These are phyloP conservation scores for Fusarium brevicatenulatum DNA, from an alignment of 2,329 filamentous ascomycete species.

Conservation along the genomic window DNA sequence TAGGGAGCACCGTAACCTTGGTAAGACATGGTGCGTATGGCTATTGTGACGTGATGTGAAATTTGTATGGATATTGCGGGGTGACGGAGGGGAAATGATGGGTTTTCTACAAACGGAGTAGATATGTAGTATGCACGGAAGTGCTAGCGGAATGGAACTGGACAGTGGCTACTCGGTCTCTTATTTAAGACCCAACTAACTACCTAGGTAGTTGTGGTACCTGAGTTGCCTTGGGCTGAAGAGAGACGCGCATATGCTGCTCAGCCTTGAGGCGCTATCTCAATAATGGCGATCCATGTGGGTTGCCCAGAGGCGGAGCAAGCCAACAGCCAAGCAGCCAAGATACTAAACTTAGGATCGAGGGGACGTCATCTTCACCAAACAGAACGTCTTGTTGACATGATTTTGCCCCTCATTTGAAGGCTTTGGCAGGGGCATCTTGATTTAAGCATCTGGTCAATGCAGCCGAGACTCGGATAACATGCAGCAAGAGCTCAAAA, in stretches of 20 bases:
- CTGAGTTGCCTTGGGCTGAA: conserved; percentile 17
- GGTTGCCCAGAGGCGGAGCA: conserved; percentile 32
- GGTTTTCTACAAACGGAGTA: conserved; percentile 12
- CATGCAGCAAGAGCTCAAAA: neutral
- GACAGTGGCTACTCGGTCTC: conserved; percentile 23
- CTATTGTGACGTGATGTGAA: conserved; percentile 7
- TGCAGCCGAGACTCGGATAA: conserved; percentile 9
- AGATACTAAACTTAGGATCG: conserved; percentile 8
- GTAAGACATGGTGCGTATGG: conserved; percentile 50
- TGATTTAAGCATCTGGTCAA: conserved; percentile 23
- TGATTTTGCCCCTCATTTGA: conserved; percentile 7
- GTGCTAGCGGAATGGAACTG: conserved; percentile 8
- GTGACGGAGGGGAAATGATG: conserved; percentile 16
- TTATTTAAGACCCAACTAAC: conserved; percentile 24
- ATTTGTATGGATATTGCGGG: conserved; percentile 14
- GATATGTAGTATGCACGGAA: neutral
- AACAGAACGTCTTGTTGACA: neutral
- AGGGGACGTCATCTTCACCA: conserved; percentile 34
- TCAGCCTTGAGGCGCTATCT: conserved; percentile 36
- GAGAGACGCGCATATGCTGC: conserved; percentile 25
- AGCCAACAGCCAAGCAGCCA: conserved; percentile 9
- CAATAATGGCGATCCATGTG: conserved; percentile 33
- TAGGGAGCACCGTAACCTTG: conserved; percentile 47
- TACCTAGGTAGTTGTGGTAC: neutral
- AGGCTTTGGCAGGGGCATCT: conserved; percentile 12